Evolutionary conservation across 2,329 filamentous ascomycete species (phyloP), one percentile per base, ranked within the genome.

Genomic region (Onygenales sp.): DNA sequence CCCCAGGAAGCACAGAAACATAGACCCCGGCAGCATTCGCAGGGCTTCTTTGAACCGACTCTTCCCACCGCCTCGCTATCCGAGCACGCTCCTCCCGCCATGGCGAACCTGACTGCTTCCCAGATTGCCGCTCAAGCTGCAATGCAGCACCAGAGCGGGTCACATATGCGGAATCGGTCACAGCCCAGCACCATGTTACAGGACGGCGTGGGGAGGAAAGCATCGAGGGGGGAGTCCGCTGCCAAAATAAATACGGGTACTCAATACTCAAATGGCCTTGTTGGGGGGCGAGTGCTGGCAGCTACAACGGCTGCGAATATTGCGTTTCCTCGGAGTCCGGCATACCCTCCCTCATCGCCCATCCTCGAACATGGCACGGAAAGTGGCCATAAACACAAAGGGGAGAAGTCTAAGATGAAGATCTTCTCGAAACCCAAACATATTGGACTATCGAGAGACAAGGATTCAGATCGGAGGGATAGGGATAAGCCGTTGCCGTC

Each of bases 41-140:
- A 85, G 66, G 83, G 83, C 53, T 85, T 84, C 69, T 85, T 85
- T 62, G 83, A 86, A 65, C 82, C 83, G 13, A 79, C 78, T 35
- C 69, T 85, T 53, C 80, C 82, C 42, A 77, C 76, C n/a, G 72
- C 76, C 5, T 75, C 74, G 33, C 60, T 65, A 42, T 67, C 72
- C 55, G 67, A 75, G 60, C 72, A 69, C 58, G 61, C 64, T 27
- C 61, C 61, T 54, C 65, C 68, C 63, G 49, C 43, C 14, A 72
- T 73, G 57, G 63, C 66, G 10, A 71, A 71, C 36, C 73, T 84
- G 49, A 78, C 75, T 43, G 77, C 82, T 4, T 84, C 81, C 50
- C 77, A 81, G 61, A 84, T 85, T 58, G 83, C 83, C 13, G 83
- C 83, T 32, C 82, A 85, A 66, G 76, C 83, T 50, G 82, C 82